A percentile compares a stretch with the other conserved stretches of the same genome.
These are phyloP conservation scores for Galeopsis tetrahit DNA, from an alignment of 257 asterid species.

Conservation along the genomic window DNA sequence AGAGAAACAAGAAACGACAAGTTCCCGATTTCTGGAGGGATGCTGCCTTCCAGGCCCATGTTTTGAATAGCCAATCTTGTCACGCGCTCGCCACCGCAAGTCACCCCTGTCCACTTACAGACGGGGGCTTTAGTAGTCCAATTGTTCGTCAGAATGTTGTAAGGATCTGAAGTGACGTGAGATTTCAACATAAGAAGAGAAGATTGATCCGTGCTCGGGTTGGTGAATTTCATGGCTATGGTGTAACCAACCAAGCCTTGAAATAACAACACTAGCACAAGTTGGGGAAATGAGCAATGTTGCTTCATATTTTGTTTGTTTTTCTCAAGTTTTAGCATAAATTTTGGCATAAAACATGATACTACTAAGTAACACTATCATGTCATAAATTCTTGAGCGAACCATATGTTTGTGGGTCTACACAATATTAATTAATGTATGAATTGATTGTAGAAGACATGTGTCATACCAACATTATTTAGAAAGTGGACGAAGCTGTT, in stretches of 20 bases:
- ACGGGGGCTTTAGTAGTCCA: constrained; percentile 8
- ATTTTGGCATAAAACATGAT: not conserved
- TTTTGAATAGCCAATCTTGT: not conserved
- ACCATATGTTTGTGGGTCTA: not conserved
- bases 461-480: not conserved
- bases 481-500: not conserved
- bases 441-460: not conserved
- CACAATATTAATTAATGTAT: not conserved
- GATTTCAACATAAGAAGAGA: constrained; percentile 11
- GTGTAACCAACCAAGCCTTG: not conserved
- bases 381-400: not conserved
- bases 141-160: not conserved
- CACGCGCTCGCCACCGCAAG: constrained; percentile 16
- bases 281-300: not conserved
- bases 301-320: not conserved
- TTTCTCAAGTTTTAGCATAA: not conserved
- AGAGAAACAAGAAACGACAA: constrained; percentile 31
- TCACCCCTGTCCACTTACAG: constrained; percentile 24
- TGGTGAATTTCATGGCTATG: not conserved
- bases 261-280: not conserved
- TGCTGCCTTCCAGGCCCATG: constrained; percentile 20
- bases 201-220: not conserved
- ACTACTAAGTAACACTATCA: not conserved
- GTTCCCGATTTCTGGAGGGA: constrained; percentile 29
- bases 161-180: not conserved